These are phyloP conservation scores for Myriosclerotinia duriaeana DNA, from an alignment of 2,329 filamentous ascomycete genomes.

Conservation along the genomic window DNA sequence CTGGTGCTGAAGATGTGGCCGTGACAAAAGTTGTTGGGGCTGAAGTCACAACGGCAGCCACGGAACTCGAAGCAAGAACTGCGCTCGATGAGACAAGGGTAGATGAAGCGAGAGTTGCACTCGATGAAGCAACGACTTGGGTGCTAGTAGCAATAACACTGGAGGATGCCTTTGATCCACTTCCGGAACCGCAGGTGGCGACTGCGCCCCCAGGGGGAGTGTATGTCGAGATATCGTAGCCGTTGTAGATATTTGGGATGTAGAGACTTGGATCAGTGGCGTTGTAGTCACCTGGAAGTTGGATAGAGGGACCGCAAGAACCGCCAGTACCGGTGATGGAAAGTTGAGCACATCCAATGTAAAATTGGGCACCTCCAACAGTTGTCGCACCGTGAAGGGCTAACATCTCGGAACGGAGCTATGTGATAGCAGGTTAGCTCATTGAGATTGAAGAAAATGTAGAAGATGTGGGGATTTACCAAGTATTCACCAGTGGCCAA, in stretches of 20 bases:
- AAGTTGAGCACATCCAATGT: constrained; percentile 36
- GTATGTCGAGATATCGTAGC: constrained; percentile 31
- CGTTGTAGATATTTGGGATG: constrained; percentile 33
- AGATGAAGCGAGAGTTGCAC: not conserved
- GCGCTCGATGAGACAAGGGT: not conserved
- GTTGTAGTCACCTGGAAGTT: constrained; percentile 33
- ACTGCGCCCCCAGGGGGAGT: constrained; percentile 33
- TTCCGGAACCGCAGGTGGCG: constrained; percentile 25
- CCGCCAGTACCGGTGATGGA: constrained; percentile 31
- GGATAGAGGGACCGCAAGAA: constrained; percentile 30
- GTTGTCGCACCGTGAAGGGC: constrained; percentile 34
- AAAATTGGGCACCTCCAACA: constrained; percentile 33
- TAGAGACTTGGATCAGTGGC: constrained; percentile 32
- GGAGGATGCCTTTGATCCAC: not conserved
- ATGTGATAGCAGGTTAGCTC: not conserved
- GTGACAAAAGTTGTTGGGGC: not conserved
- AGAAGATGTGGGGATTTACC: not conserved
- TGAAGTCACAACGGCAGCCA: not conserved
- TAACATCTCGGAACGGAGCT: constrained; percentile 35
- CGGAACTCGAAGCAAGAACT: not conserved
- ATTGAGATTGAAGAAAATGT: not conserved
- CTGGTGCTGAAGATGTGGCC: not conserved
- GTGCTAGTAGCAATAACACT: not conserved
- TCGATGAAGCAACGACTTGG: not conserved
- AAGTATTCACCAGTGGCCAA: constrained; percentile 35